Percentiles rank a stretch among this genome's conserved stretches.
Evolutionary conservation across 2,329 filamentous ascomycete species (phyloP).

Genomic region (Pyrenochaeta sp.): DNA sequence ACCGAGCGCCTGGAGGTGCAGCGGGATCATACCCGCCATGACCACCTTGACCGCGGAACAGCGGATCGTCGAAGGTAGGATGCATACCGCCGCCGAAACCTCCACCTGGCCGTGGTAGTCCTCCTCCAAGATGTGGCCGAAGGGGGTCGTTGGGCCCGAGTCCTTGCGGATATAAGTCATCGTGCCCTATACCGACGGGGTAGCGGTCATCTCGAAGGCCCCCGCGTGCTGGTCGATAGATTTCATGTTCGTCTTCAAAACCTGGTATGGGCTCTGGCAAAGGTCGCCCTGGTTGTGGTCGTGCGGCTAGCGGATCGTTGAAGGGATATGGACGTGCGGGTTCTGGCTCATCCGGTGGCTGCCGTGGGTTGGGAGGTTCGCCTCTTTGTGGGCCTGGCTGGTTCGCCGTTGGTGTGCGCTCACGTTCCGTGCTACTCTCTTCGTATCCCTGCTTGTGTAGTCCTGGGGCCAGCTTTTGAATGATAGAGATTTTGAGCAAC

Average conservation of each 20-base stretch:
- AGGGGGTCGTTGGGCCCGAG: conserved; percentile 87
- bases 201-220: conserved; percentile 58
- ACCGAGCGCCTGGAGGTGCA: conserved; percentile 87
- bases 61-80: conserved; percentile 89
- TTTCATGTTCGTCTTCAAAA: conserved; percentile 92
- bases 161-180: conserved; percentile 87
- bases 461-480: conserved; percentile 83
- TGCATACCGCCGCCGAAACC: conserved; percentile 86
- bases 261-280: conserved; percentile 84
- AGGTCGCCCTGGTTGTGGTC: conserved; percentile 65
- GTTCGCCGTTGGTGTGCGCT: conserved; percentile 50
- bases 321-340: conserved; percentile 75
- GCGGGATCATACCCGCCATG: conserved; percentile 69
- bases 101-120: conserved; percentile 61
- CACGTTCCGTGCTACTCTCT: conserved; percentile 53
- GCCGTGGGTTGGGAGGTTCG: conserved; percentile 52
- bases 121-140: conserved; percentile 69
- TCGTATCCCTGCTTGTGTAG: conserved; percentile 82
- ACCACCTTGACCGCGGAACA: conserved; percentile 72
- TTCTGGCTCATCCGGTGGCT: conserved; percentile 60
- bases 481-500: conserved; percentile 78
- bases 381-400: conserved; percentile 46
- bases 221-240: conserved; percentile 72
- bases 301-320: conserved; percentile 70
- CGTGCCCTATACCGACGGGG: conserved; percentile 78